Evolutionary conservation across 2,329 filamentous ascomycete species (phyloP), one percentile per base, ranked within the genome.

Genomic region (Orbilia oligospora): DNA sequence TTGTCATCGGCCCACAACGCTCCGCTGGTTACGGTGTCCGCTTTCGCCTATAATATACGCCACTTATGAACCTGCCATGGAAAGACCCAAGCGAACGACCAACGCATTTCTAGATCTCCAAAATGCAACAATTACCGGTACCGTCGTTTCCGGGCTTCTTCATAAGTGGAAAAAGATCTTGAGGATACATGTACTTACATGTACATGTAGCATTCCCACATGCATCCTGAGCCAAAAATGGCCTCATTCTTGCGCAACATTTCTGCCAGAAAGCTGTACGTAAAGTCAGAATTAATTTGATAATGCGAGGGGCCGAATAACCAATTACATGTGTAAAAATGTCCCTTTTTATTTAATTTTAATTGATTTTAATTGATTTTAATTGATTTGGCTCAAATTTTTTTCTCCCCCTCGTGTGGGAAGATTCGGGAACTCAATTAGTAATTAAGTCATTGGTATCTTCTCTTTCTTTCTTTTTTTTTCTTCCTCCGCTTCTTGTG

Each of bases 401-500:
- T n/a, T n/a, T n/a, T n/a, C n/a, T n/a, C n/a, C n/a, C n/a, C n/a
- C n/a, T n/a, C n/a, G n/a, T n/a, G n/a, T n/a, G n/a, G n/a, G n/a
- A n/a, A n/a, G n/a, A n/a, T n/a, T n/a, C n/a, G n/a, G n/a, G n/a
- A n/a, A n/a, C n/a, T n/a, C n/a, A n/a, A n/a, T n/a, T n/a, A n/a
- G n/a, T n/a, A n/a, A n/a, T n/a, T n/a, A n/a, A n/a, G n/a, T n/a
- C n/a, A n/a, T n/a, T n/a, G n/a, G n/a, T n/a, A n/a, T n/a, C n/a
- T n/a, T n/a, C n/a, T n/a, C 30, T 30, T 30, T 30, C 8, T 16
- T 53, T 30, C 12, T 41, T 48, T 14, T 5, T 18, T 24, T n/a
- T 66, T 24, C n/a, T 5, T 30, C 22, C 53, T 55, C 66, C 38
- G 66, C 66, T 70, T 48, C 53, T 70, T 61, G 67, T 71, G 55